Conservation (phyloP, 441 rosid genomes). For the Mallotus japonicus region DNA sequence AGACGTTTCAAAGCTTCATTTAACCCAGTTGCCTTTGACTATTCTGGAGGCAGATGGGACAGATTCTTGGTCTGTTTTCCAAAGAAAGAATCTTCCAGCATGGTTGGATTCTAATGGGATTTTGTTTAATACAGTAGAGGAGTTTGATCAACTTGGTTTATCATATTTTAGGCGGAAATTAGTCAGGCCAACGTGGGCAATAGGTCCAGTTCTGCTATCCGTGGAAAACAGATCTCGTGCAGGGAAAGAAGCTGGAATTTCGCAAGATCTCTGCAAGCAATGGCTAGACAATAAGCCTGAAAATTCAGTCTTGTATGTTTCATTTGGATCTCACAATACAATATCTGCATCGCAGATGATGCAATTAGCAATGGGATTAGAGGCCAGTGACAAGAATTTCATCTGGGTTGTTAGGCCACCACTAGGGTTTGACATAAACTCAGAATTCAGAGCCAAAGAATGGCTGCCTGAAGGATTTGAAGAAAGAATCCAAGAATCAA, state of each 20-base stretch:
- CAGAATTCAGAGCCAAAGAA: constrained; percentile 41
- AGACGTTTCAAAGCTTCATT: constrained; percentile 43
- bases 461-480: constrained; percentile 60
- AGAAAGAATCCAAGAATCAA: constrained; percentile 34
- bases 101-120: constrained; percentile 59
- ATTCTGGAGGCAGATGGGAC: constrained; percentile 49
- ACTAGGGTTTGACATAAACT: constrained; percentile 49
- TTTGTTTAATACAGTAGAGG: constrained; percentile 57
- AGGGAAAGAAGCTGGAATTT: constrained; percentile 21
- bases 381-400: constrained; percentile 50
- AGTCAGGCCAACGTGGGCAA: constrained; percentile 47
- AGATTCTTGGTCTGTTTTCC: constrained; percentile 61
- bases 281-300: constrained; percentile 59
- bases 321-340: constrained; percentile 68
- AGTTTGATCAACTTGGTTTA: constrained; percentile 50
- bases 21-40: constrained; percentile 43
- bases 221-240: constrained; percentile 26
- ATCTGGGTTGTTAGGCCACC: constrained; percentile 86
- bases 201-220: constrained; percentile 53
- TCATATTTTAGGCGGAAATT: constrained; percentile 49
- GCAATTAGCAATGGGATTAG: constrained; percentile 62
- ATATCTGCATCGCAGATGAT: constrained; percentile 59
- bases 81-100: constrained; percentile 37
- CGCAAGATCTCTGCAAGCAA: constrained; percentile 33
- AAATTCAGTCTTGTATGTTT: constrained; percentile 52